Evolutionary conservation across 2,329 filamentous ascomycete species (phyloP), one percentile per base, ranked within the genome.

Genomic region (Ophiostoma montium): DNA sequence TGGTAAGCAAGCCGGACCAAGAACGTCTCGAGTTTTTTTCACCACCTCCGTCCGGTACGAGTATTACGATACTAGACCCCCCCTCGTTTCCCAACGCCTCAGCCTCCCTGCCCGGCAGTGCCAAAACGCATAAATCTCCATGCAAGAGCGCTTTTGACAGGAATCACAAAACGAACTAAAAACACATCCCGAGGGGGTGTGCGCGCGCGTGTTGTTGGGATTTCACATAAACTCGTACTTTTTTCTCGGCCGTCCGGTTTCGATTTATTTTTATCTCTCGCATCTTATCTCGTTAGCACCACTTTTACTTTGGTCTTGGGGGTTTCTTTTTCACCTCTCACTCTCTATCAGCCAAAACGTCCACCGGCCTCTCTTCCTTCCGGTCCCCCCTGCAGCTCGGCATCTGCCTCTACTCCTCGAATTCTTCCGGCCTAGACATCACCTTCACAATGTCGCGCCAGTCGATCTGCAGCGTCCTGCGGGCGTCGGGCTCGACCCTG

Each of bases 391-490:
- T 35, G 38, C 19, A 13, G 13, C 39, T 35, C 47, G 35, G 18
- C 30, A 19, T 44, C 19, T 32, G 12, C 39, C 47, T 39, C 39
- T 35, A 33, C 31, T 18, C 23, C 16, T 46, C 5, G 15, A 18
- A n/a, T 30, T 35, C 15, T 39, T 46, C 5, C 16, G 6, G 35
- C 9, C 39, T 27, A 4, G 23, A 5, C 23, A 27, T 27, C 4
- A 27, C 23, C 9, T 8, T 16, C 7, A 2, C 35, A 7, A 55
- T 56, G 54, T 50, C 54, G 50, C 48, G 46, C 44, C 52, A 46
- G 47, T 53, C 52, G 51, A 52, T 56, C 51, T 48, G 53, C 51
- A 46, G 44, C 36, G 51, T 51, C 46, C 51, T 56, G 46, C 44
- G 46, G 44, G 16, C 49, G 19, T 31, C 50, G 11, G 39, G 51